Evolutionary conservation across 1,139 yeast genomes (phyloP).

Genomic region (Spathaspora sp.): DNA sequence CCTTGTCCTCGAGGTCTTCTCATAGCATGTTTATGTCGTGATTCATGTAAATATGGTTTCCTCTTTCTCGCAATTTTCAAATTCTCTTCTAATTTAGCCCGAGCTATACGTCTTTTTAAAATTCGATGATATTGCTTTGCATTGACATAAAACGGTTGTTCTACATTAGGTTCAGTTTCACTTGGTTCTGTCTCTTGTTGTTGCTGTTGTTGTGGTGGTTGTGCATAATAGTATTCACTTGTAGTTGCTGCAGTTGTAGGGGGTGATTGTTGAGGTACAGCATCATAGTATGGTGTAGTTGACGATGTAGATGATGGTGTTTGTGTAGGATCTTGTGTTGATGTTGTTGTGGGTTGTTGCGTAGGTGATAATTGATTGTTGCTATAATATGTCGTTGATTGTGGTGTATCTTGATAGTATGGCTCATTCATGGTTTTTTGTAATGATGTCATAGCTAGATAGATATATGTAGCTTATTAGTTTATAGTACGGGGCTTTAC

Average conservation of each 20-base stretch:
- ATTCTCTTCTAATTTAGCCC: slow-evolving; percentile 90
- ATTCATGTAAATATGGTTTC: slow-evolving; percentile 93
- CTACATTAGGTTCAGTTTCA: slow-evolving; percentile 24
- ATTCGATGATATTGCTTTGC: slow-evolving; percentile 98
- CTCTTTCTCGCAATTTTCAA: slow-evolving; percentile 87
- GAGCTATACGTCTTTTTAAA: slow-evolving; percentile 84
- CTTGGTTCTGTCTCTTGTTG: background rate
- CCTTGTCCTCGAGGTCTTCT: slow-evolving; percentile 99
- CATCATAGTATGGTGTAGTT: slow-evolving; percentile 6
- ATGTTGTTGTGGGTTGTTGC: background rate
- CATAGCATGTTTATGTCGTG: slow-evolving; percentile 99
- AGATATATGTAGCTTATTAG: background rate
- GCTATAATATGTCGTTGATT: slow-evolving; percentile 26
- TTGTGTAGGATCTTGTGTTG: slow-evolving; percentile 4
- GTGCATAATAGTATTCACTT: background rate
- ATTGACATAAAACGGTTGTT: slow-evolving; percentile 95
- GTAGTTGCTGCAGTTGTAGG: slow-evolving; percentile 3
- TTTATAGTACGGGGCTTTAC: background rate
- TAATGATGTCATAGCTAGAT: slow-evolving; percentile 32
- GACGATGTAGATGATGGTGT: slow-evolving; percentile 7
- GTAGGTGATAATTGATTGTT: slow-evolving; percentile 5
- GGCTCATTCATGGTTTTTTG: slow-evolving; percentile 30
- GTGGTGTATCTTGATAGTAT: slow-evolving; percentile 31
- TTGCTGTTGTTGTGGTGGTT: slow-evolving; percentile 4
- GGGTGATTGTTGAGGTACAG: slow-evolving; percentile 11